These are phyloP conservation scores for Thymus quinquecostatus DNA, from an alignment of 257 asterid species.

Conservation along the genomic window DNA sequence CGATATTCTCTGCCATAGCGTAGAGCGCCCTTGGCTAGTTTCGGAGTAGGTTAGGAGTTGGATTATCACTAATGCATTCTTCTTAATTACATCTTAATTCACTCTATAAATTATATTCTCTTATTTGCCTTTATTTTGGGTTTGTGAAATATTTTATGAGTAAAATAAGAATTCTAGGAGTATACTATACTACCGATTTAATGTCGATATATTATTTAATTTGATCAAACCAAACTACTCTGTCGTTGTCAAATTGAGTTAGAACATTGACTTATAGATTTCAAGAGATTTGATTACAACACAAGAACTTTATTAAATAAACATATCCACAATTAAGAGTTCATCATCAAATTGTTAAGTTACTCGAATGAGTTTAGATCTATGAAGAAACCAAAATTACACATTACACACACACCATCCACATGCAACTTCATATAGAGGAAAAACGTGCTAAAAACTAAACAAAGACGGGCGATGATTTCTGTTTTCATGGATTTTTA, in stretches of 20 bases:
- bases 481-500: not conserved
- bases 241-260: not conserved
- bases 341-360: not conserved
- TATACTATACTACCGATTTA: too few relatives aligned
- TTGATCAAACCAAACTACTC: not conserved
- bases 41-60: not conserved
- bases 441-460: conserved; percentile 4
- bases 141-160: too few relatives aligned
- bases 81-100: not conserved
- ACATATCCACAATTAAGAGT: not conserved
- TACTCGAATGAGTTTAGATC: not conserved
- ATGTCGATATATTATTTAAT: too few relatives aligned
- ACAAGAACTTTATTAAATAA: too few relatives aligned
- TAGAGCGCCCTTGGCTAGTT: not conserved
- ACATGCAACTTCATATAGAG: conserved; percentile 1
- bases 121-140: too few relatives aligned
- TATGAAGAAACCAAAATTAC: not conserved
- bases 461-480: not conserved
- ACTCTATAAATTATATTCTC: too few relatives aligned
- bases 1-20: not conserved
- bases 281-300: too few relatives aligned
- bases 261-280: not conserved
- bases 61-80: not conserved
- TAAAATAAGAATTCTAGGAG: too few relatives aligned
- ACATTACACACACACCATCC: conserved; percentile 12